Base-by-base conservation (phyloP, 2,329 filamentous ascomycete species). In the Neopestalotiopsis sp. region DNA sequence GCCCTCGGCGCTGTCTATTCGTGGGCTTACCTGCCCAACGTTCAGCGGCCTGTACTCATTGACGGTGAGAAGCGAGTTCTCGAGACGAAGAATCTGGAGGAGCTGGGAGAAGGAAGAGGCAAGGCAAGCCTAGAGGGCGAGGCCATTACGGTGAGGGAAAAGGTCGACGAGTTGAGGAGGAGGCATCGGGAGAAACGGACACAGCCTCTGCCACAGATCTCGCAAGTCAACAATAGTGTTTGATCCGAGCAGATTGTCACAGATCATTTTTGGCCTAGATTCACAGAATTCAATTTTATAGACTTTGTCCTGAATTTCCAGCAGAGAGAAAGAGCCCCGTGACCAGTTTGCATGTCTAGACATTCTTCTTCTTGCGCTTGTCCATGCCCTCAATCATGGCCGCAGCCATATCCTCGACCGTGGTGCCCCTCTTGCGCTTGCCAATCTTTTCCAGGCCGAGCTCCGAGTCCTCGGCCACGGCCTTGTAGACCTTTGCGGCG, bases 401-500 rank as follows among this genome's bases (percentile, higher is more conserved):
- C 45, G 76, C 78, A 67, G 88, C 89, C 62, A 91, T 84, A 76
- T 91, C 89, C 68, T 90, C 85, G 4, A 86, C 79, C 1, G 85
- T 89, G 28, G 80, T 84, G 0, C 89, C 89, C 70, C 87, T 83
- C 75, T 83, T 84, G 67, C 89, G 82, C 72, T 84, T 82, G 53
- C 86, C 88, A 5, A 87, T 83, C 76, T 86, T 88, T 79, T 92
- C 89, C 67, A 82, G 76, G 0, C 89, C 89, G 1, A 92, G 80
- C 17, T 89, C 86, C 0, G 86, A 87, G 28, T 91, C 87, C 61
- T 90, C 84, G 20, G 65, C 65, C 0, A 93, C 87, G 7, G 82
- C 79, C 65, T 84, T 83, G 76, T 91, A 94, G 6, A 93, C 85
- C 38, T 83, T 84, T 0, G 90, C 90, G 6, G 90, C 87, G 12